Conservation (phyloP, 2,329 filamentous ascomycete genomes). For the Dactylellina leptospora region DNA sequence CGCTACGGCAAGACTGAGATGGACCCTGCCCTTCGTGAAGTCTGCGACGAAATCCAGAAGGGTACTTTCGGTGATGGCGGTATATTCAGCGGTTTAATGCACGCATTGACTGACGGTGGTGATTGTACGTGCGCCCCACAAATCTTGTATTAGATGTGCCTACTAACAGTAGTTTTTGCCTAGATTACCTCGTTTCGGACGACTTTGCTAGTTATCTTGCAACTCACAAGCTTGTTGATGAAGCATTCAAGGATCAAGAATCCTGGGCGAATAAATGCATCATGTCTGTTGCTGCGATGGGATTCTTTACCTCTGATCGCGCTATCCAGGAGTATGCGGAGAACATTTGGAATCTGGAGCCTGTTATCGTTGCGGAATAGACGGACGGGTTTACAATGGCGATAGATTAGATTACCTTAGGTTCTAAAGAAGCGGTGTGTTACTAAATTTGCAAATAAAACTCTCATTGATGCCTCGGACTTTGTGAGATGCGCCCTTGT, state of each 20-base stretch:
- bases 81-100: conserved; percentile 82
- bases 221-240: conserved; percentile 89
- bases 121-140: conserved; percentile 67
- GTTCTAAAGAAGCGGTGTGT: no score
- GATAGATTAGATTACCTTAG: no score
- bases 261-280: conserved; percentile 93
- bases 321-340: conserved; percentile 89
- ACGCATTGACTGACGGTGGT: conserved; percentile 87
- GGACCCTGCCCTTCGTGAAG: conserved; percentile 77
- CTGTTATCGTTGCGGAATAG: conserved; percentile 60
- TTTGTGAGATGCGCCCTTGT: no score
- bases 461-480: no score
- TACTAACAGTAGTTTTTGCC: no score
- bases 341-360: conserved; percentile 95
- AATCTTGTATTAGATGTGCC: background rate
- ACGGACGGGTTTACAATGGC: background rate
- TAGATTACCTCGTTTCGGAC: conserved; percentile 89
- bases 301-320: conserved; percentile 93
- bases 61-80: conserved; percentile 81
- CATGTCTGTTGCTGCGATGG: conserved; percentile 88
- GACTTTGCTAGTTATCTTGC: conserved; percentile 95
- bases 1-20: conserved; percentile 81
- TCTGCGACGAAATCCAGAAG: conserved; percentile 82
- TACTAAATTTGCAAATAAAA: no score
- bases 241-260: conserved; percentile 89